Conservation (phyloP, 441 rosid genomes). For the Erysimum cheiri region DNA sequence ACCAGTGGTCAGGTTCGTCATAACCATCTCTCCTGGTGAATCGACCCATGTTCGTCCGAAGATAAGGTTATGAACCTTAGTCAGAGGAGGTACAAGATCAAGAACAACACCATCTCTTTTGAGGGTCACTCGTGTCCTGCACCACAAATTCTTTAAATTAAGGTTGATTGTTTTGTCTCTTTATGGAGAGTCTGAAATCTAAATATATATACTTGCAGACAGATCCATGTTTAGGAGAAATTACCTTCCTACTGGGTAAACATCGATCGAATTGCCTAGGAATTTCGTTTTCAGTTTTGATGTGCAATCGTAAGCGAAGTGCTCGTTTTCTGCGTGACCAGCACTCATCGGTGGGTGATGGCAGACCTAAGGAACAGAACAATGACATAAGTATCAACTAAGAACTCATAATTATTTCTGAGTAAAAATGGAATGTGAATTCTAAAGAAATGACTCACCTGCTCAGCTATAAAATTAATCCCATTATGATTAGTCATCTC, state of each 20-base stretch:
- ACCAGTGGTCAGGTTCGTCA: constrained; percentile 89
- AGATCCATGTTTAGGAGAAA: background rate
- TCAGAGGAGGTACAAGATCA: constrained; percentile 91
- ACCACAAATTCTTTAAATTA: constrained; percentile 25
- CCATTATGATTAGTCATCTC: constrained; percentile 83
- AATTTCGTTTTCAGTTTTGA: constrained; percentile 93
- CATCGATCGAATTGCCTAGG: constrained; percentile 84
- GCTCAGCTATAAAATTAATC: constrained; percentile 77
- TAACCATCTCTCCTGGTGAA: constrained; percentile 92
- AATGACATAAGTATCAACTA: constrained; percentile 3
- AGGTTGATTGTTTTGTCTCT: background rate
- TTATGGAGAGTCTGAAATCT: constrained; percentile 10
- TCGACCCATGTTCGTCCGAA: constrained; percentile 98
- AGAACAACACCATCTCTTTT: constrained; percentile 86
- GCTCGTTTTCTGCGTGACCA: constrained; percentile 95
- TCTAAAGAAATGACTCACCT: constrained; percentile 51
- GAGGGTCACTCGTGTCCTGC: constrained; percentile 87
- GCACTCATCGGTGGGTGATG: constrained; percentile 98
- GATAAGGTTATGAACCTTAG: constrained; percentile 91
- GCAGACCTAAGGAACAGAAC: constrained; percentile 65
- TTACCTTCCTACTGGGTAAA: constrained; percentile 96
- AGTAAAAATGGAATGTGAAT: background rate
- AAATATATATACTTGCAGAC: background rate
- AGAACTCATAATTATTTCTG: constrained; percentile 4
- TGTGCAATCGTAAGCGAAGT: constrained; percentile 83